These are phyloP conservation scores for Euptelea pleiosperma DNA, from an alignment of 164 flowering plant species.

Conservation along the genomic window DNA sequence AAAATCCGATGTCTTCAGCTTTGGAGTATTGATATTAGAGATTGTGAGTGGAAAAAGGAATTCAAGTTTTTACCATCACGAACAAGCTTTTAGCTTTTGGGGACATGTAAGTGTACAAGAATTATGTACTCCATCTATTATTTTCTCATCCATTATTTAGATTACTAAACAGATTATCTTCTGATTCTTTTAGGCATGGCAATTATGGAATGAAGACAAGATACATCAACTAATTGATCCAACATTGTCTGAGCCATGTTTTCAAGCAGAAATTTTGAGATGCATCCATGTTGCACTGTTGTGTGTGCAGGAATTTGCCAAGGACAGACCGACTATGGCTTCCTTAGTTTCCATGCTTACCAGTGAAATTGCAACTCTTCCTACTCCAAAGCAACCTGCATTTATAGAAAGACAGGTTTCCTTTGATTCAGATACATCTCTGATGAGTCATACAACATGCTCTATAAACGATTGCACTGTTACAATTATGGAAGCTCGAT, in stretches of 20 bases:
- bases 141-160: no score
- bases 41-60: background rate
- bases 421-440: background rate
- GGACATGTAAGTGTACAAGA: background rate
- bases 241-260: background rate
- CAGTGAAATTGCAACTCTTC: conserved; percentile 8
- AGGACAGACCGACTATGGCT: conserved; percentile 15
- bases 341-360: conserved; percentile 12
- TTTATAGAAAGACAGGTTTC: background rate
- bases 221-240: conserved; percentile 4
- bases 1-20: conserved; percentile 2
- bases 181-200: conserved; percentile 15
- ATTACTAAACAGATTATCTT: no score
- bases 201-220: conserved; percentile 16
- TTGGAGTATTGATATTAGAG: background rate
- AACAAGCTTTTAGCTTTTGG: background rate
- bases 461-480: background rate
- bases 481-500: background rate
- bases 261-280: conserved; percentile 1
- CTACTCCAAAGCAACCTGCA: conserved; percentile 18
- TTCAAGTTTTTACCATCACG: background rate
- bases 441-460: background rate
- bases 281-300: conserved; percentile 16
- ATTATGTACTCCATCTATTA: no score
- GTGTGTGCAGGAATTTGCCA: conserved; percentile 19